Conservation (phyloP, 352 stramenopile species). For the Pilasporangium apinafurcum region DNA sequence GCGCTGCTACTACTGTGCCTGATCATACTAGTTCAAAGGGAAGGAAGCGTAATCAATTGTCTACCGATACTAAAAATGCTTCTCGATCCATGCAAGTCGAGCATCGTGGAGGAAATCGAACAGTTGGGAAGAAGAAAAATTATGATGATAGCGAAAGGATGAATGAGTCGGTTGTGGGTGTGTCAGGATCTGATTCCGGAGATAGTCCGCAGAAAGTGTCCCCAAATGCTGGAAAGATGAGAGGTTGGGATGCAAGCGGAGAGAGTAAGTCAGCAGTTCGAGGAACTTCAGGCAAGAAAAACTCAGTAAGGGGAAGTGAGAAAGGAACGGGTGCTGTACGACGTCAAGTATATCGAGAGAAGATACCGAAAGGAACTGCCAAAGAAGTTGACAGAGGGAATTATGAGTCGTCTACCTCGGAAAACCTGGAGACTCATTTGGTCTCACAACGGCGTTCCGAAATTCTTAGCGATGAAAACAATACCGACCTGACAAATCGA, state of each 20-base stretch:
- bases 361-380: conserved; percentile 17
- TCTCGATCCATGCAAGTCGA: neutral
- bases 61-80: conserved; percentile 1
- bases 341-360: conserved; percentile 63
- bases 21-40: conserved; percentile 10
- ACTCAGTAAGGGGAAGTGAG: conserved; percentile 10
- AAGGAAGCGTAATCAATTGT: conserved; percentile 10
- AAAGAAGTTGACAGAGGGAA: conserved; percentile 7
- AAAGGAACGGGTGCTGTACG: conserved; percentile 11
- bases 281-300: conserved; percentile 5
- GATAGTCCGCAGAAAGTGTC: conserved; percentile 8
- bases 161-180: conserved; percentile 6
- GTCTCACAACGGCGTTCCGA: too few species aligned
- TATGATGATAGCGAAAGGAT: too few species aligned
- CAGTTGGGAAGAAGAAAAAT: too few species aligned
- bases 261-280: conserved; percentile 11
- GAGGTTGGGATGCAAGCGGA: conserved; percentile 10
- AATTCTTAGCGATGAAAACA: too few species aligned
- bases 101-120: too few species aligned
- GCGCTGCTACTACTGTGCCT: neutral
- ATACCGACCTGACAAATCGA: too few species aligned
- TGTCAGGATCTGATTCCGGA: conserved; percentile 3
- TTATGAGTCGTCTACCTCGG: neutral
- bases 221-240: conserved; percentile 7
- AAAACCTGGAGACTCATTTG: too few species aligned